phyloP scores from a whole-genome alignment of 257 asterid genomes.

The Solanum paucissectum region DNA sequence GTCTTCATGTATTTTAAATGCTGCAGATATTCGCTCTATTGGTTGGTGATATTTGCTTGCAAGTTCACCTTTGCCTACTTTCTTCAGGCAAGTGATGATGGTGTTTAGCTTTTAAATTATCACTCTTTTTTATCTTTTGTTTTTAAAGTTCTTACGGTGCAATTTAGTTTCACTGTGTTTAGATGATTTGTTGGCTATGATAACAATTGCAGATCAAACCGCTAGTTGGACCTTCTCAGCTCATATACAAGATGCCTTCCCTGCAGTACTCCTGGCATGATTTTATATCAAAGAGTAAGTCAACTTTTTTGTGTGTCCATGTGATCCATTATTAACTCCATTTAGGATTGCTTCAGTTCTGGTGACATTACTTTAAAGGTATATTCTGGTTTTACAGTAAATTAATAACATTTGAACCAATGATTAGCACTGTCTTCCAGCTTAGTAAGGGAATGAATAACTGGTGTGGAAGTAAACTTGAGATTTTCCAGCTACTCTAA shows the following conservation, averaged over 20 bases:
- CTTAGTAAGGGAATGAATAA: not conserved
- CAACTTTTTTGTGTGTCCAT: not conserved
- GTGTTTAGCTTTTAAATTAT: conserved; percentile 1
- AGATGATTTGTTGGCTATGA: not conserved
- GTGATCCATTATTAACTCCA: not conserved
- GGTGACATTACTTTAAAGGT: not conserved
- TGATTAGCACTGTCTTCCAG: not conserved
- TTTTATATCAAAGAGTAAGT: conserved; percentile 64
- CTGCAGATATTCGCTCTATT: conserved; percentile 78
- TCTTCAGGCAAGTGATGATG: conserved; percentile 69
- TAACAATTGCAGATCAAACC: conserved; percentile 65
- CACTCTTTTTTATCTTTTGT: not conserved
- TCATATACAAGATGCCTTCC: conserved; percentile 34
- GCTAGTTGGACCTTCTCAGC: conserved; percentile 62
- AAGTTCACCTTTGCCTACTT: conserved; percentile 91
- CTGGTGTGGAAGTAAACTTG: not conserved
- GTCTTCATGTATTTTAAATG: not conserved
- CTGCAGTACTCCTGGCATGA: conserved; percentile 88
- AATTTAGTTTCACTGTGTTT: not conserved
- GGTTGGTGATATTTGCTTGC: conserved; percentile 90
- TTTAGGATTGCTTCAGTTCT: not conserved
- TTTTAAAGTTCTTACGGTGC: not conserved
- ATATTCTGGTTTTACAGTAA: not conserved
- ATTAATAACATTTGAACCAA: not conserved
- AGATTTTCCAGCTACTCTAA: not conserved